Base-by-base conservation (phyloP, 2,329 filamentous ascomycete species). In the Nigrograna mackinnonii region DNA sequence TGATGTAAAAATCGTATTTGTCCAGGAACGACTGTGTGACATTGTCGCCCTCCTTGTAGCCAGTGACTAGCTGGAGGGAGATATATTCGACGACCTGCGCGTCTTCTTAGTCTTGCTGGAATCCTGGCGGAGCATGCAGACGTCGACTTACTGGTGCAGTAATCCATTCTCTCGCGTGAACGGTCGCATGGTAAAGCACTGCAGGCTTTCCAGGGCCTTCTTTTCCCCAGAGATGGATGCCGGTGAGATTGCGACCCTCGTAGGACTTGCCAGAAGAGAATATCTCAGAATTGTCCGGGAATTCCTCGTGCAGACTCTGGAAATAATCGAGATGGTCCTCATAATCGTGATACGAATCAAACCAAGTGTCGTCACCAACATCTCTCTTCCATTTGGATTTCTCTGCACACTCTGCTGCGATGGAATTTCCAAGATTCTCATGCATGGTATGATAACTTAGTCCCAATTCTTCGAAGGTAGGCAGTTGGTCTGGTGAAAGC, bases 381-480 rank as follows among this genome's bases (percentile, higher is more conserved):
- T 62, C 49, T 18, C 60, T 51, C 45, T 58, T 60, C 52, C 52
- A 56, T 2, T 24, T 37, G 7, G 6, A 79, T 79, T 57, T 85
- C 4, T 52, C 43, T 16, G 52, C 43, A n/a, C 52, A 55, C 41
- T 76, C 73, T 24, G 57, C 61, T 9, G 58, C 57, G 43, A 77
- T 77, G 2, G 70, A 68, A 6, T 55, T 55, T 13, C 72, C 73
- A 5, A 77, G 60, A 52, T 77, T 62, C 22, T 67, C 64, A 43
- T 76, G 71, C 60, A 77, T 67, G 13, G 68, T 49, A 33, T 66
- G 57, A 4, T 50, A 55, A 19, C 62, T 55, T 22, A 73, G 53
- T 12, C 57, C 61, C 13, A 70, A 50, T n/a, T 62, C 52, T 34
- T 73, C 52, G 45, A 76, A 75, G 5, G 60, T 61, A 1, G 55